Conservation (phyloP, 2,329 filamentous ascomycete genomes). For the Botryosphaeria dothidea region DNA sequence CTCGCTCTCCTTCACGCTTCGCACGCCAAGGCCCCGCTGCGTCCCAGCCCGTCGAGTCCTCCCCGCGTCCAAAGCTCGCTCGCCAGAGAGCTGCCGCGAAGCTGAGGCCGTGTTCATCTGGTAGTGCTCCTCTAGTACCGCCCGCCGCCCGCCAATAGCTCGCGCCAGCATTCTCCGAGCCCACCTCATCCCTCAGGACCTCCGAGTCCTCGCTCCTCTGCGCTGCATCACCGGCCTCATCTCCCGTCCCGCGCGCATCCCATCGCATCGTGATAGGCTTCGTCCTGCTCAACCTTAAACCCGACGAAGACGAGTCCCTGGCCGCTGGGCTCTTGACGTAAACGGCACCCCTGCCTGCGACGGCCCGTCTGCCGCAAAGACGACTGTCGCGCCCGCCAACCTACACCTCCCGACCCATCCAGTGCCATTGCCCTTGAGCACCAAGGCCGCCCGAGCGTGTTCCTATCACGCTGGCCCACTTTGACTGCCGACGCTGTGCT, state of each 20-base stretch:
- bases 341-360: constrained; percentile 17
- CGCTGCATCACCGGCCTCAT: constrained; percentile 10
- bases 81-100: constrained; percentile 8
- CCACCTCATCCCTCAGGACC: constrained; percentile 15
- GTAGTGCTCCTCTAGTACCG: constrained; percentile 3
- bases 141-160: constrained; percentile 18
- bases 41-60: constrained; percentile 7
- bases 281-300: not conserved
- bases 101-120: constrained; percentile 16
- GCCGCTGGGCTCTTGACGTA: constrained; percentile 17
- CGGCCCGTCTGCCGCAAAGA: constrained; percentile 16
- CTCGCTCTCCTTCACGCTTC: constrained; percentile 7
- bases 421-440: not conserved
- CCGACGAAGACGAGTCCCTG: constrained; percentile 9
- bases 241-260: constrained; percentile 12
- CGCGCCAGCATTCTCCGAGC: constrained; percentile 11
- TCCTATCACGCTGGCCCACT: constrained; percentile 10
- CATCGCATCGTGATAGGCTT: constrained; percentile 13
- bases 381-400: constrained; percentile 7
- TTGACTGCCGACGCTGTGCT: not conserved
- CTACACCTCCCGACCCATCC: not conserved
- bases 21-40: constrained; percentile 14
- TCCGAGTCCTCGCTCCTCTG: constrained; percentile 1
- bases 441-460: not conserved
- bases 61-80: constrained; percentile 16